A percentile compares a stretch with the other conserved stretches of the same genome.
Conservation (phyloP, 2,329 filamentous ascomycete species). For the Xylaria sp. region DNA sequence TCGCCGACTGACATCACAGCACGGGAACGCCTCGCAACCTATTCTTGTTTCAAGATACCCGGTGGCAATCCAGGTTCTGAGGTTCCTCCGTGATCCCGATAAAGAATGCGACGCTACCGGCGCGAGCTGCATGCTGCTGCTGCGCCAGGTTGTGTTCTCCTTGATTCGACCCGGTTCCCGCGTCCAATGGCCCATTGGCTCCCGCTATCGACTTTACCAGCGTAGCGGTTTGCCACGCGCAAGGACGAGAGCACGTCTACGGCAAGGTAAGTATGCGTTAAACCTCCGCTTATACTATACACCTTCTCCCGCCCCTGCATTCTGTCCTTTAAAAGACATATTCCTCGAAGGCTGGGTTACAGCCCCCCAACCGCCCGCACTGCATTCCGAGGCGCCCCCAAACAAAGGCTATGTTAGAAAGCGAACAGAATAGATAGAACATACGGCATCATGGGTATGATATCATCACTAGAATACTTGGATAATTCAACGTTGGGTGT, state of each 20-base stretch:
- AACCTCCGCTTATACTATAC: no score
- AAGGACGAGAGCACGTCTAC: not conserved
- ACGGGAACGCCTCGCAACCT: not conserved
- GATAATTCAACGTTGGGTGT: not conserved
- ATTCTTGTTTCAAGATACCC: slow-evolving; percentile 20
- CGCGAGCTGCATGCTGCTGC: slow-evolving; percentile 14
- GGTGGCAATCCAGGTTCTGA: slow-evolving; percentile 6
- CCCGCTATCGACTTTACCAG: slow-evolving; percentile 1
- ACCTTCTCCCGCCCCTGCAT: not conserved
- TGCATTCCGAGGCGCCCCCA: slow-evolving; percentile 13
- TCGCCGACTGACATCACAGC: slow-evolving; percentile 3
- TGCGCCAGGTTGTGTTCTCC: slow-evolving; percentile 11
- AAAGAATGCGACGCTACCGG: slow-evolving; percentile 18
- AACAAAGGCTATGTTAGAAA: not conserved
- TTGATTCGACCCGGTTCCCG: slow-evolving; percentile 17
- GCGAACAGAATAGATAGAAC: not conserved
- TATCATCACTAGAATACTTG: not conserved
- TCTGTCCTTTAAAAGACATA: slow-evolving; percentile 8
- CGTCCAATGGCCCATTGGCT: slow-evolving; percentile 11
- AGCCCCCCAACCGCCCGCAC: not conserved
- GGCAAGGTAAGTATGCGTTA: not conserved
- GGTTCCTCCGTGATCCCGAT: slow-evolving; percentile 9
- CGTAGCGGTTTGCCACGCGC: not conserved
- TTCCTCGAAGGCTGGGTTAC: slow-evolving; percentile 14
- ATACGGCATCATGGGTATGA: not conserved